These are phyloP conservation scores for Phalaenopsis equestris DNA, from an alignment of 106 monocot species.

Conservation along the genomic window DNA sequence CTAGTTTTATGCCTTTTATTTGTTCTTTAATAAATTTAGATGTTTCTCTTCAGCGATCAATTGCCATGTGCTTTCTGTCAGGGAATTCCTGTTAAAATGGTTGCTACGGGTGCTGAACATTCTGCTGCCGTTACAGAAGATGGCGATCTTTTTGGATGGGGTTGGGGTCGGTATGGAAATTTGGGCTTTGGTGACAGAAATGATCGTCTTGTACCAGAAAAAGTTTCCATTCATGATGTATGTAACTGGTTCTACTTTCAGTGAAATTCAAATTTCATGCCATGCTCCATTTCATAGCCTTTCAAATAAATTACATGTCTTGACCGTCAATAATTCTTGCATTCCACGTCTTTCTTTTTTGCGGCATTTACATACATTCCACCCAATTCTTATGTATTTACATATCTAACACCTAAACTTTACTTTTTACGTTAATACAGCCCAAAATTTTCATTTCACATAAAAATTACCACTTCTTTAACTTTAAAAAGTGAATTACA, in stretches of 20 bases:
- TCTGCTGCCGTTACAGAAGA: slow-evolving; percentile 91
- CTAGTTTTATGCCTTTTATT: neutral
- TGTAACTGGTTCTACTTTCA: slow-evolving; percentile 2
- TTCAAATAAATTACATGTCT: neutral
- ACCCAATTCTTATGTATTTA: too few species aligned
- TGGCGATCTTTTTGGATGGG: slow-evolving; percentile 96
- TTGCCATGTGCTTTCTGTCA: slow-evolving; percentile 17
- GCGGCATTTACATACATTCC: too few species aligned
- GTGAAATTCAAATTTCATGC: neutral
- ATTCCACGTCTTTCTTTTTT: neutral
- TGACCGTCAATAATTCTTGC: neutral
- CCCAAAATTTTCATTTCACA: too few species aligned
- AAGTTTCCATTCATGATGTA: slow-evolving; percentile 60
- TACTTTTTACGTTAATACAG: too few species aligned
- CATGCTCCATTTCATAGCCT: neutral
- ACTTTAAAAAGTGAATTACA: too few species aligned
- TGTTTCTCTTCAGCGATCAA: neutral
- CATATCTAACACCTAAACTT: too few species aligned
- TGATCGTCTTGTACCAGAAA: slow-evolving; percentile 82
- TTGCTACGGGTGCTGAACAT: slow-evolving; percentile 97
- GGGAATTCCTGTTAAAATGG: slow-evolving; percentile 88
- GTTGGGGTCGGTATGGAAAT: slow-evolving; percentile 97
- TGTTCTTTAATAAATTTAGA: neutral
- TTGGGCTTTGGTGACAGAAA: slow-evolving; percentile 89
- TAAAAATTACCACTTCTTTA: too few species aligned